Base-by-base conservation (phyloP, 345 rosid species). In the Corchorus capsularis region DNA sequence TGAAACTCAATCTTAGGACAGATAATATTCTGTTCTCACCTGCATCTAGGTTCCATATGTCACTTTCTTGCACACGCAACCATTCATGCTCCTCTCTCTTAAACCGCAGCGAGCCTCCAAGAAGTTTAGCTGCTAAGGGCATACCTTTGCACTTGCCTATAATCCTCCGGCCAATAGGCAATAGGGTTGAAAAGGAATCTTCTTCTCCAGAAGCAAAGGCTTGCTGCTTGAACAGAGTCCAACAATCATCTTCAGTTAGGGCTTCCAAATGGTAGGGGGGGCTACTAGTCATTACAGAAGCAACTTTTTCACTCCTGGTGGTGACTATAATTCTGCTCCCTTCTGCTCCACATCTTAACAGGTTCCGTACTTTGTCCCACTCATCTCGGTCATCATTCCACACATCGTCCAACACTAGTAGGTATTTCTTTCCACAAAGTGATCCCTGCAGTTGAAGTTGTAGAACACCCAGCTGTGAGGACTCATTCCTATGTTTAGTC, bases 361-460 rank as follows among this genome's bases (percentile, higher is more conserved):
- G n/a, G 15, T 6, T 34, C 22, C 63, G 37, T 4, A 83, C 55
- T 12, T 69, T 71, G 45, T 74, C 76, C 83, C 86, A 75, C 7
- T 77, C 62, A 20, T 64, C 71, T 5, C 50, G 61, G 56, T 75
- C 77, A 45, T 61, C 81, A 1, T 17, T 75, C 86, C 83, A 78
- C 17, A 80, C 67, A 19, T 83, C 83, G 53, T 79, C 81, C 34
- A 79, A 27, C 17, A 78, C 82, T 14, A 81, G 68, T 53, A 82
- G 64, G 27, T 59, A 78, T 32, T 75, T 75, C 52, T 69, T 82
- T 35, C 72, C 75, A 3, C 0, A 37, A 12, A 82, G 37, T 1
- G 49, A 41, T 2, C 9, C 52, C 8, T 39, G 70, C 6, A 78
- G 63, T 6, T 35, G 53, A 61, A 75, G 66, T 57, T 82, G 84